A percentile compares a stretch with the other conserved stretches of the same genome.
Conservation (phyloP, 768 basidiomycete genomes). For the Russula vinacea region DNA sequence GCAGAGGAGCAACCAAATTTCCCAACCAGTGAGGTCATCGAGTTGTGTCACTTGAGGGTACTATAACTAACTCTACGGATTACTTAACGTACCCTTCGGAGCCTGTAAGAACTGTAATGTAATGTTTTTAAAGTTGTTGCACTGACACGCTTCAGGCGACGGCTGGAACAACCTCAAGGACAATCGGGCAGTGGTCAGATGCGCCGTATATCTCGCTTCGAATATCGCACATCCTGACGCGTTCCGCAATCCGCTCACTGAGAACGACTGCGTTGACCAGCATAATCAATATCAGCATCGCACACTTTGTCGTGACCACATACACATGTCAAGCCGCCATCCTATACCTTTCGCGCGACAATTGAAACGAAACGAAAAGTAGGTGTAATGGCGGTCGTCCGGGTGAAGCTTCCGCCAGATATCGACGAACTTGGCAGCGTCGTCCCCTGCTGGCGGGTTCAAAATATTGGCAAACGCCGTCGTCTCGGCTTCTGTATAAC, state of each 20-base stretch:
- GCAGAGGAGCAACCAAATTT: no score
- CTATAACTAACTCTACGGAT: no score
- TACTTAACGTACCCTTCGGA: no score
- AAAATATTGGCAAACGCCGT: constrained; percentile 69
- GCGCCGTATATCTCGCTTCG: constrained; percentile 82
- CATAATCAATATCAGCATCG: constrained; percentile 6
- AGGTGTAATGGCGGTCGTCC: constrained; percentile 69
- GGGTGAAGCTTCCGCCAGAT: constrained; percentile 76
- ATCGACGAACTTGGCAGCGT: constrained; percentile 57
- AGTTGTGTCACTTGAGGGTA: not conserved
- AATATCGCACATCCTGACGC: constrained; percentile 81
- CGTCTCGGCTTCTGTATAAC: constrained; percentile 81
- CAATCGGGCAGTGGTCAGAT: constrained; percentile 80
- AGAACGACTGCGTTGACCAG: constrained; percentile 56
- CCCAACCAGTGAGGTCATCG: not conserved
- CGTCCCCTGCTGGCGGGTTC: constrained; percentile 45
- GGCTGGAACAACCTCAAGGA: constrained; percentile 57
- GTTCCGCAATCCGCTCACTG: constrained; percentile 62
- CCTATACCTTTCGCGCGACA: constrained; percentile 77
- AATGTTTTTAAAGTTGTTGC: not conserved
- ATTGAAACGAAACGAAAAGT: constrained; percentile 81
- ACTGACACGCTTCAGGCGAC: not conserved
- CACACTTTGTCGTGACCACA: constrained; percentile 27
- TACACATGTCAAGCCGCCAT: constrained; percentile 88
- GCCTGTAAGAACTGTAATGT: not conserved